Percentiles rank a stretch among this genome's conserved stretches.
phyloP scores from a whole-genome alignment of 2,329 filamentous ascomycete species.

The Amauroascus niger region DNA sequence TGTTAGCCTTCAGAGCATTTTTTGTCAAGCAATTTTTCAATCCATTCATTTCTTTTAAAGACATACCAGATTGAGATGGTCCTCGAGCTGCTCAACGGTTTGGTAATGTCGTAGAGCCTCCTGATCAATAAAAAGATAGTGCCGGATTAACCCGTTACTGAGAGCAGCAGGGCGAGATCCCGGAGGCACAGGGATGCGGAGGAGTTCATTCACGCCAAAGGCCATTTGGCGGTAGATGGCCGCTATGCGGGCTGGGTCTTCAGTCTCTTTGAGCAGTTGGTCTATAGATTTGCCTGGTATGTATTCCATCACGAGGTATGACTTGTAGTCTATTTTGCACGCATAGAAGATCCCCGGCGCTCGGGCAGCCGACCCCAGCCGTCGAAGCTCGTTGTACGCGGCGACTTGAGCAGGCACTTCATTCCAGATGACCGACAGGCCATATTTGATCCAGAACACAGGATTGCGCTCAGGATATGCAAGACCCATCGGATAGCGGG shows the following conservation, averaged over 20 bases:
- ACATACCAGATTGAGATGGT: constrained; percentile 18
- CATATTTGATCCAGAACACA: constrained; percentile 10
- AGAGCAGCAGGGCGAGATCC: constrained; percentile 9
- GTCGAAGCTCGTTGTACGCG: constrained; percentile 8
- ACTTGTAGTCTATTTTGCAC: background rate
- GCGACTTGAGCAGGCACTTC: constrained; percentile 5
- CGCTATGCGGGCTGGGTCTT: constrained; percentile 13
- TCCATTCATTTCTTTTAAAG: too few relatives aligned
- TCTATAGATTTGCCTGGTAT: constrained; percentile 3
- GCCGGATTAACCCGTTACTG: background rate
- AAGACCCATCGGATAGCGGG: background rate
- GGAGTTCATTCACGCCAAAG: constrained; percentile 14
- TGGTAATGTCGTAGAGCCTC: constrained; percentile 16
- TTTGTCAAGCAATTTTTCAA: too few relatives aligned
- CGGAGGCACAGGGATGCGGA: constrained; percentile 17
- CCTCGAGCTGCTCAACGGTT: constrained; percentile 16
- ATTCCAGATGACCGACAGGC: background rate
- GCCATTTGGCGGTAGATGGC: constrained; percentile 14
- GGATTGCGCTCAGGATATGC: background rate
- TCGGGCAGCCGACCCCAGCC: constrained; percentile 1
- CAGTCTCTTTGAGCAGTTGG: constrained; percentile 9
- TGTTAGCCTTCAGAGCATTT: too few relatives aligned
- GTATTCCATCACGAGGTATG: constrained; percentile 13
- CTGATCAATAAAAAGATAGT: constrained; percentile 11
- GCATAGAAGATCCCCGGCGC: constrained; percentile 9